Percentiles rank a stretch among this genome's conserved stretches.
Evolutionary conservation across 371 early-diverging fungal species (phyloP).

Genomic region (Dipsacomyces acuminosporus): DNA sequence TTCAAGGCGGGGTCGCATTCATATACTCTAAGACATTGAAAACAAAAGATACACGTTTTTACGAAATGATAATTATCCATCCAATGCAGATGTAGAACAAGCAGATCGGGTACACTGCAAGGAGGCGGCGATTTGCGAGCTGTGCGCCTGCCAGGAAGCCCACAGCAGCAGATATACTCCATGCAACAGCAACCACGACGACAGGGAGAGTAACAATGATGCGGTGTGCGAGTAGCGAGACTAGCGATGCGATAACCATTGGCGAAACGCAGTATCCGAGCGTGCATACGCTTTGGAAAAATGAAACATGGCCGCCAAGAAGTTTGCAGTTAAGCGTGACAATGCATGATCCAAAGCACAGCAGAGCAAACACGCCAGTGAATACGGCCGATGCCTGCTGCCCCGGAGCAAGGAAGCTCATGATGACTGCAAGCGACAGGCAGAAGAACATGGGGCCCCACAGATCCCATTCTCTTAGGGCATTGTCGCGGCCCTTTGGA

Average conservation of each 20-base stretch:
- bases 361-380: constrained; percentile 83
- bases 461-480: constrained; percentile 64
- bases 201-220: constrained; percentile 67
- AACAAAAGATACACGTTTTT: not conserved
- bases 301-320: constrained; percentile 85
- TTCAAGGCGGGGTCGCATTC: not conserved
- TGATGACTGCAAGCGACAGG: constrained; percentile 69
- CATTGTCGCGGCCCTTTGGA: constrained; percentile 41
- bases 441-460: constrained; percentile 95
- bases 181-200: constrained; percentile 67
- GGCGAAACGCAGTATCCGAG: constrained; percentile 96
- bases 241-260: constrained; percentile 68
- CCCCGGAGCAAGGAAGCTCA: constrained; percentile 59
- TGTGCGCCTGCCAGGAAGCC: constrained; percentile 81
- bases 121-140: constrained; percentile 70
- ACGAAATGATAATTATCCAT: constrained; percentile 81
- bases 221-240: constrained; percentile 60
- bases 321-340: constrained; percentile 91
- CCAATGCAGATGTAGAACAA: constrained; percentile 88
- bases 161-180: constrained; percentile 85
- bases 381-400: constrained; percentile 82
- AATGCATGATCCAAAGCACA: constrained; percentile 87
- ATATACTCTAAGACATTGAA: not conserved
- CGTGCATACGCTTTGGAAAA: constrained; percentile 92
- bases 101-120: constrained; percentile 89